Percentiles rank a stretch among this genome's conserved stretches.
Conservation (phyloP, 164 flowering plant genomes). For the Dillenia turbinata region DNA sequence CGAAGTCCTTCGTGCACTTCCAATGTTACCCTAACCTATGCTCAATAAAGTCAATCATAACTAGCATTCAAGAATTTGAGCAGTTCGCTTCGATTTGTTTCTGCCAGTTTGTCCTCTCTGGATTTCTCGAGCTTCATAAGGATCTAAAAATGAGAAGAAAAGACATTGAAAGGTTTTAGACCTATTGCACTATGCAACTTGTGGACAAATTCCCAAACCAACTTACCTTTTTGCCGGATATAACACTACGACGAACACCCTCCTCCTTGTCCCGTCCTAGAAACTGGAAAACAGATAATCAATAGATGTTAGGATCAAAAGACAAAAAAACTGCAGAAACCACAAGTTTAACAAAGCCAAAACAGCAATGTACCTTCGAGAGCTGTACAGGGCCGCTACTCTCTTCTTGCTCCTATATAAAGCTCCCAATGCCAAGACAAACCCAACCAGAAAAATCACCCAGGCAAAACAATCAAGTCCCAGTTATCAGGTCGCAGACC, state of each 20-base stretch:
- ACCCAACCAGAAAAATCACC: constrained; percentile 50
- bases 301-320: neutral
- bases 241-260: constrained; percentile 91
- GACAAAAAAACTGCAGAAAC: neutral
- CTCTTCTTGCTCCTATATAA: constrained; percentile 58
- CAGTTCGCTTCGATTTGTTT: constrained; percentile 76
- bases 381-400: constrained; percentile 91
- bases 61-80: constrained; percentile 95
- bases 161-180: neutral
- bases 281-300: constrained; percentile 48
- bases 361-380: constrained; percentile 58
- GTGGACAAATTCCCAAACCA: neutral
- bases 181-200: neutral
- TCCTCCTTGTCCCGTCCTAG: constrained; percentile 85
- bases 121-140: constrained; percentile 86
- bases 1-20: no score
- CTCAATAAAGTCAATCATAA: constrained; percentile 54
- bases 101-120: constrained; percentile 91
- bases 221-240: constrained; percentile 92
- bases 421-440: constrained; percentile 79
- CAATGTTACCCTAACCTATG: no score
- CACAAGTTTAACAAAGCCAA: neutral
- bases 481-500: constrained; percentile 68
- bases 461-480: constrained; percentile 56
- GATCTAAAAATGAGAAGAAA: constrained; percentile 42